Base-by-base conservation (phyloP, 768 basidiomycete genomes). In the Albatrellus ellisii region DNA sequence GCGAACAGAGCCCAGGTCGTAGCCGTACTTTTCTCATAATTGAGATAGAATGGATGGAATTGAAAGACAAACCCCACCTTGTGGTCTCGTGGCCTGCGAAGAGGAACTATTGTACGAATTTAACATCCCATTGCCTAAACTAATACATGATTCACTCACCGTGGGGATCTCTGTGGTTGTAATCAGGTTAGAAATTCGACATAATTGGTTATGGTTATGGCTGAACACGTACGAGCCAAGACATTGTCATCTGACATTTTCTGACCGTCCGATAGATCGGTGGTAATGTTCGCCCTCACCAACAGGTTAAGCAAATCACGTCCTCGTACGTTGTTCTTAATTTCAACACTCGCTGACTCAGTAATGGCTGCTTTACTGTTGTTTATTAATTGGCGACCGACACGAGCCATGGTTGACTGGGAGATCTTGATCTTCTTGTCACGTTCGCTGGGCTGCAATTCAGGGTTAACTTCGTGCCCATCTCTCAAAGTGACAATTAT, bases 131-230 rank as follows among this genome's bases (percentile, higher is more conserved):
- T n/a, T n/a, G n/a, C n/a, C n/a, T n/a, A n/a, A n/a, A n/a, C n/a
- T n/a, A n/a, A n/a, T n/a, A n/a, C n/a, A n/a, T n/a, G n/a, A n/a
- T n/a, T n/a, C 62, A 9, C 78, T 51, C 56, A 77, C 75, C 11
- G 50, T 48, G 6, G 73, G 72, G 0, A 77, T 68, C 65, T 78
- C 76, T 77, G 49, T 25, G 43, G n/a, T n/a, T n/a, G n/a, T n/a
- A n/a, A n/a, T n/a, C n/a, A n/a, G n/a, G n/a, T n/a, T n/a, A n/a
- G n/a, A n/a, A n/a, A n/a, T n/a, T n/a, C n/a, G n/a, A n/a, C n/a
- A n/a, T n/a, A n/a, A n/a, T n/a, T n/a, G n/a, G n/a, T n/a, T n/a
- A n/a, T n/a, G n/a, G n/a, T n/a, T n/a, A n/a, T n/a, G 6, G 14
- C 8, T 37, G 27, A 10, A 21, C 1, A 35, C 49, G 27, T 37